These are phyloP conservation scores for Polychaeton citri DNA, from an alignment of 2,329 filamentous ascomycete species.

Conservation along the genomic window DNA sequence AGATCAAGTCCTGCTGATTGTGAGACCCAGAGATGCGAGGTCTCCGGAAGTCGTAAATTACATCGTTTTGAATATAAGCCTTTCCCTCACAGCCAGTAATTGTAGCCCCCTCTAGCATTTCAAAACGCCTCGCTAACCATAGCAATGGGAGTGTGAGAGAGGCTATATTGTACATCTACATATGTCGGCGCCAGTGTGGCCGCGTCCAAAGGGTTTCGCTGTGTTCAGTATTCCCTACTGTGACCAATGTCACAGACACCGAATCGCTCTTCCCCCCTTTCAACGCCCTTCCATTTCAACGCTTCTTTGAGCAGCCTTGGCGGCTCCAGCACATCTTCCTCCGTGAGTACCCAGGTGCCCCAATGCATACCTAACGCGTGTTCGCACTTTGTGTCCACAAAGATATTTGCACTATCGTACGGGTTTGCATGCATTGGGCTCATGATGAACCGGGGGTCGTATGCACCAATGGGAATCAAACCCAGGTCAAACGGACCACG, in stretches of 20 bases:
- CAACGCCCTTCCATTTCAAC: conserved; percentile 50
- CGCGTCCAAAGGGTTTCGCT: no score
- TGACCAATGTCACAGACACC: conserved; percentile 77
- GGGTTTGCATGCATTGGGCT: conserved; percentile 77
- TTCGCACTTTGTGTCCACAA: conserved; percentile 66
- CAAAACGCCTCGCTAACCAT: no score
- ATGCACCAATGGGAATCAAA: conserved; percentile 86
- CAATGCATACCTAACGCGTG: conserved; percentile 80
- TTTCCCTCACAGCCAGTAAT: no score
- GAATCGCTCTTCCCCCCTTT: conserved; percentile 52
- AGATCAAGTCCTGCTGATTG: no score
- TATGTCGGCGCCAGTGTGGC: no score
- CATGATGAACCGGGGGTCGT: conserved; percentile 60
- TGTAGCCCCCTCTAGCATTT: no score
- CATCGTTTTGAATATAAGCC: no score
- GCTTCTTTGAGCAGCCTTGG: conserved; percentile 60
- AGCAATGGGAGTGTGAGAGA: no score
- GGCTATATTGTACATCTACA: no score
- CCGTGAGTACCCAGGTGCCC: conserved; percentile 74
- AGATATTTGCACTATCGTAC: conserved; percentile 79
- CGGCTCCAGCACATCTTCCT: conserved; percentile 76
- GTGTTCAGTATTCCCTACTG: conserved; percentile 54
- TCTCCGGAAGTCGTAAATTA: no score
- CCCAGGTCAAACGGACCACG: conserved; percentile 84
- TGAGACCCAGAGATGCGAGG: no score